Conservation (phyloP, 768 basidiomycete genomes). For the Pisolithus orientalis region DNA sequence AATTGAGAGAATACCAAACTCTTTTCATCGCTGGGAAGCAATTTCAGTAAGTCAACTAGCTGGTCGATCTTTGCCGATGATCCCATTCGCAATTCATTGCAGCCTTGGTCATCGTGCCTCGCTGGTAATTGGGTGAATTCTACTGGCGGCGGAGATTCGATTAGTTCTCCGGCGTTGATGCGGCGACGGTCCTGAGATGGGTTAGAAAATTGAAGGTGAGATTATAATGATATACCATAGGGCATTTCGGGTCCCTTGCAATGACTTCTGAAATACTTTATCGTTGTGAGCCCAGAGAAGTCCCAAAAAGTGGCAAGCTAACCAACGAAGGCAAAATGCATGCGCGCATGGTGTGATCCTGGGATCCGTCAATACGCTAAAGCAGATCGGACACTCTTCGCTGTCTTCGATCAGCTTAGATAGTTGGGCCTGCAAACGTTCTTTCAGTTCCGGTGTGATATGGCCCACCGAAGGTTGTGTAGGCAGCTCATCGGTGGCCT, state of each 20-base stretch:
- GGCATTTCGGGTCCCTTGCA: constrained; percentile 67
- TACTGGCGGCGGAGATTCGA: constrained; percentile 57
- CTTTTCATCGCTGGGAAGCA: constrained; percentile 68
- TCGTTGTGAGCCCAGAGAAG: constrained; percentile 1
- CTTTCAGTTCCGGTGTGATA: constrained; percentile 49
- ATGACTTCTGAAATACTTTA: constrained; percentile 65
- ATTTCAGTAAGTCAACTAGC: constrained; percentile 60
- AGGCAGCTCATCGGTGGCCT: constrained; percentile 23
- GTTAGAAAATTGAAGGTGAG: constrained; percentile 2
- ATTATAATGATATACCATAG: constrained; percentile 50
- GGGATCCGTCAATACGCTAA: constrained; percentile 51
- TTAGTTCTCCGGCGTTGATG: constrained; percentile 47
- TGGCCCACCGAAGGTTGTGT: constrained; percentile 18
- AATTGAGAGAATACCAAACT: constrained; percentile 89
- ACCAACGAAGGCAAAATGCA: constrained; percentile 69
- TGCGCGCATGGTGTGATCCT: constrained; percentile 73
- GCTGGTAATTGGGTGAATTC: constrained; percentile 61
- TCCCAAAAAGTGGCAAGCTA: constrained; percentile 7
- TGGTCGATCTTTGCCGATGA: constrained; percentile 87
- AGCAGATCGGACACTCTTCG: constrained; percentile 80
- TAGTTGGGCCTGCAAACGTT: constrained; percentile 51
- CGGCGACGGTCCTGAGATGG: constrained; percentile 60
- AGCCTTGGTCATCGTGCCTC: constrained; percentile 27
- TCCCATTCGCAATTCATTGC: constrained; percentile 36
- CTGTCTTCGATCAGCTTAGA: constrained; percentile 69